Base-by-base conservation (phyloP, 2,329 filamentous ascomycete genomes). In the Pseudopithomyces chartarum region DNA sequence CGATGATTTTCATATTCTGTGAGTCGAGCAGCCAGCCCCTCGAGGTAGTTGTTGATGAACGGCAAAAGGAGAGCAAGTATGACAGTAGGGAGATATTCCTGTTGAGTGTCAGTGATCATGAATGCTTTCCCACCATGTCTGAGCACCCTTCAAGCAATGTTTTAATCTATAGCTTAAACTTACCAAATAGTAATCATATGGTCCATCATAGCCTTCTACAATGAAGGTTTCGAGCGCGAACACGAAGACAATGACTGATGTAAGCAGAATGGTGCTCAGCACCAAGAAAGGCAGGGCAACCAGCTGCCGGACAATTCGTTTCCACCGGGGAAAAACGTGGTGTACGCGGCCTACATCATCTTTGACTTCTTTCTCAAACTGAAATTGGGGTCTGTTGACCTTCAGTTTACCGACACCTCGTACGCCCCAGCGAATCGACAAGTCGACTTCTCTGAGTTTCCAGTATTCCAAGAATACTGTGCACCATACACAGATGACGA, bases 381-480 rank as follows among this genome's bases (percentile, higher is more conserved):
- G 57, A 32, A 67, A 74, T 15, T 73, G 63, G 4, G 70, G 70
- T 8, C 71, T 64, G 19, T 72, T 73, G 15, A 61, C 54, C 36
- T 74, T 72, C 34, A 74, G 50, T 13, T 68, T 61, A 10, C 59
- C 64, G 5, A 74, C 71, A 3, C 69, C 71, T 38, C 64, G 62
- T 5, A 73, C 71, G 15, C 70, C 48, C 71, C 72, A 75, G 19
- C 72, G 69, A 23, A 74, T 69, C 1, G 68, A 63, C 11, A 75
- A 57, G 47, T 73, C 70, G 11, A 63, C 57, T 47, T 75, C 62
- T 44, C 72, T 63, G 17, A 71, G 66, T 56, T 71, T 73, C 72
- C 72, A 75, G 38, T 72, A 73, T 51, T 75, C 72, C 36, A 74
- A 43, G 26, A 74, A 75, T 2, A 71, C 66, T 1, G 70, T 73